These are phyloP conservation scores for Cardamine chenopodiifolia DNA, from an alignment of 345 rosid genomes.

Conservation along the genomic window DNA sequence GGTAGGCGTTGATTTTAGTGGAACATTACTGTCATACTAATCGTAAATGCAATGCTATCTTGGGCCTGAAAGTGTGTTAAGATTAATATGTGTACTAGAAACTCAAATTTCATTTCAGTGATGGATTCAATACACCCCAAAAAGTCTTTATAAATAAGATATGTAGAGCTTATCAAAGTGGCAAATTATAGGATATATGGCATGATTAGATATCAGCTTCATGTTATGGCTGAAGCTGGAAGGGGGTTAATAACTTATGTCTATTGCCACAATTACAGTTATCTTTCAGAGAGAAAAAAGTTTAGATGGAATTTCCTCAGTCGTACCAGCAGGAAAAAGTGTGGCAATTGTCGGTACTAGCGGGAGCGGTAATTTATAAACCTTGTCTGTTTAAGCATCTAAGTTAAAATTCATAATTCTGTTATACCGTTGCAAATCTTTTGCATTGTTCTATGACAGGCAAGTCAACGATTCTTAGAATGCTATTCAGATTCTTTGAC, in stretches of 20 bases:
- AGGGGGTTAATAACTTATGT: constrained; percentile 18
- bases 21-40: constrained; percentile 14
- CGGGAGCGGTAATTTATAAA: constrained; percentile 72
- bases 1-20: constrained; percentile 51
- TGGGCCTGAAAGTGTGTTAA: not conserved
- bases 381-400: constrained; percentile 4
- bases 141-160: not conserved
- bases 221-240: constrained; percentile 1
- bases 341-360: constrained; percentile 99
- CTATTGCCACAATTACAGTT: constrained; percentile 53
- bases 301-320: constrained; percentile 88
- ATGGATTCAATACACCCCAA: not conserved
- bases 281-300: constrained; percentile 81
- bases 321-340: constrained; percentile 91
- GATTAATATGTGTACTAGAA: not conserved
- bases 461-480: constrained; percentile 91
- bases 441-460: constrained; percentile 57
- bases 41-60: not conserved
- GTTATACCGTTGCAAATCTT: constrained; percentile 34
- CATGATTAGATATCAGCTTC: constrained; percentile 15
- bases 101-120: constrained; percentile 9
- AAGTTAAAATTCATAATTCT: constrained; percentile 1
- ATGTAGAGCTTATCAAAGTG: constrained; percentile 4
- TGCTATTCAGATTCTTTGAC: constrained; percentile 88
- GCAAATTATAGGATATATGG: constrained; percentile 19